Percentiles rank a stretch among this genome's conserved stretches.
Conservation (phyloP, 768 basidiomycete species). For the Pholiota microspora region DNA sequence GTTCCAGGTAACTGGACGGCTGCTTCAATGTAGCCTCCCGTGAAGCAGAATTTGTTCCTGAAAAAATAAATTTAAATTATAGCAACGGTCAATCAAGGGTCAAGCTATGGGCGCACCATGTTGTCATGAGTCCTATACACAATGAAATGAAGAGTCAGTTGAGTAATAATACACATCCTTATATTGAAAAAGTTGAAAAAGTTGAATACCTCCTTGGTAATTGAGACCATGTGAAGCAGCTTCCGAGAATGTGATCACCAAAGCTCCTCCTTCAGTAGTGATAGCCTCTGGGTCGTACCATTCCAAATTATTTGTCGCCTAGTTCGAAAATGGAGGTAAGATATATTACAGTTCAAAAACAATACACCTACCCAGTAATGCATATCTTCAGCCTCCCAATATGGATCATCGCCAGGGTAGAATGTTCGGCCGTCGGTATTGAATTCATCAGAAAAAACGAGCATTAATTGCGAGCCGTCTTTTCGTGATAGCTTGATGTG, state of each 20-base stretch:
- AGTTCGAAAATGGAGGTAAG: conserved; percentile 19
- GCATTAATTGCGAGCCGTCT: conserved; percentile 52
- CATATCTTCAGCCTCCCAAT: conserved; percentile 77
- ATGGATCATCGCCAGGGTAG: conserved; percentile 83
- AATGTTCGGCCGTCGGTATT: conserved; percentile 73
- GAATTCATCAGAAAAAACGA: conserved; percentile 85
- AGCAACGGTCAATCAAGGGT: conserved; percentile 41
- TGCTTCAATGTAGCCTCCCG: conserved; percentile 76
- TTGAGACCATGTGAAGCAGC: conserved; percentile 68
- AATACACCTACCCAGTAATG: conserved; percentile 68
- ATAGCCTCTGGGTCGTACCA: conserved; percentile 87
- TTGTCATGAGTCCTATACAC: conserved; percentile 55
- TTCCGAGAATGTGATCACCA: conserved; percentile 71
- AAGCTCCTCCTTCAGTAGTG: conserved; percentile 68
- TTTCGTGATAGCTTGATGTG: conserved; percentile 52
- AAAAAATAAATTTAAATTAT: conserved; percentile 1
- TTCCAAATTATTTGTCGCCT: conserved; percentile 70
- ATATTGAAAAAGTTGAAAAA: no score
- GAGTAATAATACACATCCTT: conserved; percentile 26
- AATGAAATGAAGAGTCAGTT: neutral
- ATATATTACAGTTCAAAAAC: neutral
- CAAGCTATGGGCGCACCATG: conserved; percentile 41
- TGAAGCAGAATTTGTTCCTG: conserved; percentile 95
- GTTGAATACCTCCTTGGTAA: conserved; percentile 71
- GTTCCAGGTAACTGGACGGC: conserved; percentile 67